phyloP scores from a whole-genome alignment of 352 stramenopile species.

The Pythium biforme region DNA sequence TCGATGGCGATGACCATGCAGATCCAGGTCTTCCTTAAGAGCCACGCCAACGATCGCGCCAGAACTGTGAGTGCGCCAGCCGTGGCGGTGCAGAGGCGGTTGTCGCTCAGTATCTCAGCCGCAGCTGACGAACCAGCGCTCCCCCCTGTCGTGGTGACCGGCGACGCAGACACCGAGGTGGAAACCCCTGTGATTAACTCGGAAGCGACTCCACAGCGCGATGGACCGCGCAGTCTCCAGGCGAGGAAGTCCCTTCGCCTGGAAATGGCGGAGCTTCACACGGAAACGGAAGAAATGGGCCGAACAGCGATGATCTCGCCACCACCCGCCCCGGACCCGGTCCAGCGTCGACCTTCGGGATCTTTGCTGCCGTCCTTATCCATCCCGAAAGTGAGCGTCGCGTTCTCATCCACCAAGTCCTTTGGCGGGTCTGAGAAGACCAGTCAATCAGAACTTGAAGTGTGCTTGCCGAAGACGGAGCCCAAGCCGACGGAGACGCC shows the following conservation, averaged over 20 bases:
- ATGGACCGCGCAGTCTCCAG: constrained; percentile 18
- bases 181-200: no score
- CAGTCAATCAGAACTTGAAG: not conserved
- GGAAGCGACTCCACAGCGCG: constrained; percentile 7
- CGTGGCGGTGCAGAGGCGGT: constrained; percentile 10
- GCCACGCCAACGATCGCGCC: constrained; percentile 11
- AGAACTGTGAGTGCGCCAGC: not conserved
- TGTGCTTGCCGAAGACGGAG: not conserved
- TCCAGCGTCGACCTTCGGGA: constrained; percentile 19
- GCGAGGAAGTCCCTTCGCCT: constrained; percentile 24
- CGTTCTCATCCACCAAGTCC: constrained; percentile 14
- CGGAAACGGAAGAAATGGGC: constrained; percentile 13
- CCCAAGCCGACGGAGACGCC: not conserved
- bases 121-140: not conserved
- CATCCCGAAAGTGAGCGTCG: constrained; percentile 24
- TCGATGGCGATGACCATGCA: constrained; percentile 21
- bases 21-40: constrained; percentile 30
- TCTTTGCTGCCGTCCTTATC: constrained; percentile 22
- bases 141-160: not conserved
- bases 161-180: not conserved
- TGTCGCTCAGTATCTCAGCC: constrained; percentile 15
- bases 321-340: constrained; percentile 15
- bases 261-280: constrained; percentile 22
- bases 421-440: not conserved
- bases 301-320: constrained; percentile 12